phyloP scores from a whole-genome alignment of 2,329 filamentous ascomycete species.

The Ophiostoma sp. region DNA sequence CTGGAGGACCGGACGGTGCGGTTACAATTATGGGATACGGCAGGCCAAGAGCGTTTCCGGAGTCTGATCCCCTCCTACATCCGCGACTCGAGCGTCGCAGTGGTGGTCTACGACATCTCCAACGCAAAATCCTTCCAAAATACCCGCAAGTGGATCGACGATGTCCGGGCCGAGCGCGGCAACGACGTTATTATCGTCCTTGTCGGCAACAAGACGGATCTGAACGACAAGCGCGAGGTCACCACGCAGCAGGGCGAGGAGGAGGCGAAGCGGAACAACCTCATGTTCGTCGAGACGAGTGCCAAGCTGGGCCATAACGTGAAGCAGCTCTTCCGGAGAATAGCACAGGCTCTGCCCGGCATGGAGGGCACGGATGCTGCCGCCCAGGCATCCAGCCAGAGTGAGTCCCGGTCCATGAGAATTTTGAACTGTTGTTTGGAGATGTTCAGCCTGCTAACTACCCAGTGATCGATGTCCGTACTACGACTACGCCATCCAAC shows the following conservation, averaged over 20 bases:
- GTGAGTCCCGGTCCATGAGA: conserved; percentile 44
- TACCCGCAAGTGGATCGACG: conserved; percentile 99
- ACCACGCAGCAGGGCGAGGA: conserved; percentile 96
- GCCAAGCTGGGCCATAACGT: conserved; percentile 98
- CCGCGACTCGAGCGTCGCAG: conserved; percentile 94
- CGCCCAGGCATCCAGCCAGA: conserved; percentile 71
- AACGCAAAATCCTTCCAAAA: conserved; percentile 98
- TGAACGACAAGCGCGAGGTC: conserved; percentile 97
- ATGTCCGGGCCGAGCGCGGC: conserved; percentile 91
- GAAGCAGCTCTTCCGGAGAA: conserved; percentile 94
- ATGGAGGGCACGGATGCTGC: conserved; percentile 91
- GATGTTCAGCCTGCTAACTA: conserved; percentile 26
- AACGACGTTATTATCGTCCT: conserved; percentile 99
- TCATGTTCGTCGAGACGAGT: conserved; percentile 99
- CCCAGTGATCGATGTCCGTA: conserved; percentile 90
- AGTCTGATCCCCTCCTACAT: conserved; percentile 98
- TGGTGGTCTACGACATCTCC: conserved; percentile 98
- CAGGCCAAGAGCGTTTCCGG: conserved; percentile 95
- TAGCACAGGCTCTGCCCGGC: conserved; percentile 93
- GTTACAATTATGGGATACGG: conserved; percentile 97
- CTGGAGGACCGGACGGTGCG: conserved; percentile 97
- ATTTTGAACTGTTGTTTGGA: neutral
- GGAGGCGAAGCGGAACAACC: conserved; percentile 94
- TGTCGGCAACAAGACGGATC: conserved; percentile 98
- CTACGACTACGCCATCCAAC: conserved; percentile 66